phyloP scores from a whole-genome alignment of 2,329 filamentous ascomycete genomes.

The Aspergillus calidoustus region DNA sequence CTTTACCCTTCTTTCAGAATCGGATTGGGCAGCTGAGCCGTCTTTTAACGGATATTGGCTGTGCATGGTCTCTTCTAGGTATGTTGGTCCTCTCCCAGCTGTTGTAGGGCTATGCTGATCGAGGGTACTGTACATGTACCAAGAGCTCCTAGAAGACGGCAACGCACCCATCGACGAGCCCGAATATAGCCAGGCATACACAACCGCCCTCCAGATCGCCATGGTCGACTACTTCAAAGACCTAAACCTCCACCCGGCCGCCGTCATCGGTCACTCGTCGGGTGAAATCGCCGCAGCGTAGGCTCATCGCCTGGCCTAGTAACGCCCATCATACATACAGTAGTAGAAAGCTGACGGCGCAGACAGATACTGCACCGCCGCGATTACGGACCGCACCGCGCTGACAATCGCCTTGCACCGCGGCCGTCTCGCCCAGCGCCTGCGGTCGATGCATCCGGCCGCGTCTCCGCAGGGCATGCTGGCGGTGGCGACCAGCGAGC shows the following conservation, averaged over 20 bases:
- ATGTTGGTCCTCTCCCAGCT: not conserved
- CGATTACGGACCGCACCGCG: no score
- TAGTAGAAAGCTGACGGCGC: no score
- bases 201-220: slow-evolving; percentile 37
- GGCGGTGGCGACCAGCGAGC: not conserved
- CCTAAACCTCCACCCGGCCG: slow-evolving; percentile 29
- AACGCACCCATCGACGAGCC: slow-evolving; percentile 30
- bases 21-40: not conserved
- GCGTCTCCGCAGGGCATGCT: not conserved
- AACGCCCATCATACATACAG: no score
- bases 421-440: no score
- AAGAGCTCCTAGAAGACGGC: slow-evolving; percentile 16
- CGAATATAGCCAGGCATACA: slow-evolving; percentile 31
- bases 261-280: slow-evolving; percentile 37
- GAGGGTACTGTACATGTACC: not conserved
- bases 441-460: no score
- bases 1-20: not conserved
- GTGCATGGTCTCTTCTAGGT: not conserved
- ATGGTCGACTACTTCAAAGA: slow-evolving; percentile 35
- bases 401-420: no score
- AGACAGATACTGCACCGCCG: no score
- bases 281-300: slow-evolving; percentile 52
- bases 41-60: not conserved
- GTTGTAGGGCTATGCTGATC: not conserved
- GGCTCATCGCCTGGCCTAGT: slow-evolving; percentile 14